Evolutionary conservation across 208 protist species (phyloP), one percentile per base, ranked within the genome.

Genomic region (Wallacemonas sp.): DNA sequence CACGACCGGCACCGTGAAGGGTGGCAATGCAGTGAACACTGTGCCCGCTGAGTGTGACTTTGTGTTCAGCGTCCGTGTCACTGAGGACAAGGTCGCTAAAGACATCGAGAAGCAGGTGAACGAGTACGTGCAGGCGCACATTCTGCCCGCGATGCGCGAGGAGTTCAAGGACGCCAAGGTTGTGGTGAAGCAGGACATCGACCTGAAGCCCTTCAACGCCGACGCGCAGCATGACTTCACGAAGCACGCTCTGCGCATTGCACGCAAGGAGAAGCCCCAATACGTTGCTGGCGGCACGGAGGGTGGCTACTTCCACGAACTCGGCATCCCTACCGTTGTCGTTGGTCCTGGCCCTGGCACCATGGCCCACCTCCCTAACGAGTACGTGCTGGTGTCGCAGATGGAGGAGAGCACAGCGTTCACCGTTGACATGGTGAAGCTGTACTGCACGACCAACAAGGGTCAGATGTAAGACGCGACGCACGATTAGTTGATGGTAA

Each of bases 291-390:
- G 77, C 23, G 75, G 66, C 29, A 87, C 73, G 1, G 85, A 91
- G 55, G 77, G 59, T n/a, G 85, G 85, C 18, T 79, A 84, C 61
- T 91, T 86, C 50, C 76, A 87, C 23, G 70, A 68, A 14, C 55
- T 71, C 16, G 66, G 66, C 26, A 59, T 71, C 20, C 66, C 66
- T 41, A 64, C 66, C 0, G 45, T 71, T 46, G 61, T 71, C 14
- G 38, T 52, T 18, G 66, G 66, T 16, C 66, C 66, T 22, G 66
- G 66, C 18, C 55, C 28, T 25, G 29, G 44, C 22, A 12, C 44
- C 11, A 57, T 71, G 66, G 66, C 66, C 16, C 66, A 71, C 55
- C n/a, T 62, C 14, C 36, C 66, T 1, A 64, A 71, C 45, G 66
- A 71, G 57, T 71, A 71, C 44, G 66, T 71, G 31, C 48, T 49